Percentiles rank a stretch among this genome's conserved stretches.
These are phyloP conservation scores for Neofusicoccum parvum DNA, from an alignment of 2,329 filamentous ascomycete genomes.

Conservation along the genomic window DNA sequence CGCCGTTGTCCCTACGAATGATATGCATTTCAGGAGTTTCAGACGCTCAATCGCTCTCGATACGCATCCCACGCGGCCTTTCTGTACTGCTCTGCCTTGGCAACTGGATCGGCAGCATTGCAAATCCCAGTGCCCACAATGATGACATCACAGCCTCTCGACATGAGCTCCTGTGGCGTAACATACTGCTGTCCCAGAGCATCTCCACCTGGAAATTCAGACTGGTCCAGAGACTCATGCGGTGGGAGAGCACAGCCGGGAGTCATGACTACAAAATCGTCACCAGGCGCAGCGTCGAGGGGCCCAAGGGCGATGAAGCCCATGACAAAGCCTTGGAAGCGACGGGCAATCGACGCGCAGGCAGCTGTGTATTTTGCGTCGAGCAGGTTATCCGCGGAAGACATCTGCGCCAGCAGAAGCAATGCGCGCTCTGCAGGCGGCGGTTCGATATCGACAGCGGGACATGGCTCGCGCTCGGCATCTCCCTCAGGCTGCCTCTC, in stretches of 20 bases:
- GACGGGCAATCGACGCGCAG: not conserved
- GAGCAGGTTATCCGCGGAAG: not conserved
- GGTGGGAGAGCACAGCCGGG: not conserved
- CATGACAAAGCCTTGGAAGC: not conserved
- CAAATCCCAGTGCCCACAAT: not conserved
- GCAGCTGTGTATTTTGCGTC: not conserved
- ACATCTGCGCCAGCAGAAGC: not conserved
- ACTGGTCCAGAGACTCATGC: not conserved
- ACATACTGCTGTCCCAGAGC: no score
- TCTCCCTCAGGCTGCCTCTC: not conserved
- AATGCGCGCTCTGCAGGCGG: not conserved
- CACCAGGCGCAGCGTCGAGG: not conserved
- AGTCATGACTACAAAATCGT: conserved; percentile 1
- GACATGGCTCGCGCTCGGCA: no score
- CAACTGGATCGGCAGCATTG: not conserved
- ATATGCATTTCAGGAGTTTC: no score
- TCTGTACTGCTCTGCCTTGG: not conserved
- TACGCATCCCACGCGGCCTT: not conserved
- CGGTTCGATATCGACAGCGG: no score
- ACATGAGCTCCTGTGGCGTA: not conserved
- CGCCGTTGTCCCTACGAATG: no score
- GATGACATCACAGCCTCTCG: not conserved
- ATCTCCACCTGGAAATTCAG: not conserved
- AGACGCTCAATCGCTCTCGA: not conserved
- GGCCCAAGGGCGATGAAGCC: not conserved